Base-by-base conservation (phyloP, 1,139 yeast species). In the Yamadazyma jaroonii region DNA sequence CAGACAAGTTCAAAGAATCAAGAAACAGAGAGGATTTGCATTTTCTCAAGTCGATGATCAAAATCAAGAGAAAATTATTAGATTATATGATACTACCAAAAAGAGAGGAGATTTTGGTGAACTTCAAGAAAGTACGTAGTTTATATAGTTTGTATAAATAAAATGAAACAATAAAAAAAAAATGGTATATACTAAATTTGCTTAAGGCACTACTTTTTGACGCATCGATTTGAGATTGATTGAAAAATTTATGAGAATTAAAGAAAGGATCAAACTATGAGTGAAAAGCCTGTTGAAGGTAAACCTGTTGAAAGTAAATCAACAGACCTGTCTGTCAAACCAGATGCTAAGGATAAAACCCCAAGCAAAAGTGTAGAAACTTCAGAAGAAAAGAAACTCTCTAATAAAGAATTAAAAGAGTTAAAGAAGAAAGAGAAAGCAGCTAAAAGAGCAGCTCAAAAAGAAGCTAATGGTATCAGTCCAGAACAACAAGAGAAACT, bases 21-120 rank as follows among this genome's bases (percentile, higher is more conserved):
- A 95, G 57, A 94, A 92, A 56, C 98, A 92, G 66, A 83, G 98
- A 63, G 98, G 98, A 13, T 94, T 88, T 72, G 99, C 99, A 1
- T 94, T 92, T 54, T 89, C 97, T 3, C 98, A 92, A 62, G 92
- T 87, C 36, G 96, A 89, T 49, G 95, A 86, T 50, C 84, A 81
- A 52, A 95, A 95, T 34, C 97, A 92, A 62, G 95, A 88, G 46
- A 81, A 83, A 56, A 79, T 94, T 46, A 84, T 94, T 36, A 77
- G 98, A 53, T 87, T 95, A 66, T 94, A 94, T 53, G 98, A 94
- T 61, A 92, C 97, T 3, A 90, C 97, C 1, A 76, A 76, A 56
- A 72, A 72, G 54, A 67, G 81, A 53, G 80, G 79, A 20, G 66
- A 57, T 3, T 74, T 69, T 50, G 81, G 80, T 9, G 79, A 74